Percentiles rank a stretch among this genome's conserved stretches.
phyloP scores from a whole-genome alignment of 768 basidiomycete genomes.

The Clitopilus passeckerianus region DNA sequence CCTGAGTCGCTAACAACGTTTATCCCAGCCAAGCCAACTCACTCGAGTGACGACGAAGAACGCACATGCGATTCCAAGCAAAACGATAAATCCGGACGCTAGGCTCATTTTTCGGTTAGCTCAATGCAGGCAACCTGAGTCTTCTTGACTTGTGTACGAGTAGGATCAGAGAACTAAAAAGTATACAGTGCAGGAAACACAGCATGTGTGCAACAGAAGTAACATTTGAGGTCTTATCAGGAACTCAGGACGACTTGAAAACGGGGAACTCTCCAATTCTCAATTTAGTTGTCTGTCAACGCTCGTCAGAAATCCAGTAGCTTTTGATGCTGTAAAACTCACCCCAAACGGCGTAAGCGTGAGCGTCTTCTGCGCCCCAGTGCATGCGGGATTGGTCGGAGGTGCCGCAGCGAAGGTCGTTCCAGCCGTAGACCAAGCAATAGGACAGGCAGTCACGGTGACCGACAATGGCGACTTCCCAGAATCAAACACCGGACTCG shows the following conservation, averaged over 20 bases:
- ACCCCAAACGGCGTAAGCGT: constrained; percentile 46
- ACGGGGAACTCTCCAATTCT: constrained; percentile 39
- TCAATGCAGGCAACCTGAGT: no score
- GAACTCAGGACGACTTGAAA: constrained; percentile 13
- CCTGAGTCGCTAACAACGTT: no score
- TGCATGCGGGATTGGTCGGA: constrained; percentile 37
- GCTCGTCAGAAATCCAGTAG: neutral
- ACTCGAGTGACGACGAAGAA: no score
- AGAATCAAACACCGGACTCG: constrained; percentile 44
- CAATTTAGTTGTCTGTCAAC: constrained; percentile 21
- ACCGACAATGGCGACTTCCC: constrained; percentile 43
- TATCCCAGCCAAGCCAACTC: no score
- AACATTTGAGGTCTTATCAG: no score
- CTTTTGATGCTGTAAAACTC: constrained; percentile 13
- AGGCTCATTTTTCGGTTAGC: no score
- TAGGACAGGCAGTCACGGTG: constrained; percentile 43
- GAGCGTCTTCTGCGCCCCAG: constrained; percentile 33
- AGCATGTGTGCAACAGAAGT: no score
- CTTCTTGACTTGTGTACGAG: no score
- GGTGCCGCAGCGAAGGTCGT: constrained; percentile 46
- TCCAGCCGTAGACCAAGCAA: constrained; percentile 41
- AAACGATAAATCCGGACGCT: no score
- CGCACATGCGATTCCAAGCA: no score
- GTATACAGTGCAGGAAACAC: no score
- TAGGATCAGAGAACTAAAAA: no score